Base-by-base conservation (phyloP, 768 basidiomycete genomes). In the Kwoniella sp. region DNA sequence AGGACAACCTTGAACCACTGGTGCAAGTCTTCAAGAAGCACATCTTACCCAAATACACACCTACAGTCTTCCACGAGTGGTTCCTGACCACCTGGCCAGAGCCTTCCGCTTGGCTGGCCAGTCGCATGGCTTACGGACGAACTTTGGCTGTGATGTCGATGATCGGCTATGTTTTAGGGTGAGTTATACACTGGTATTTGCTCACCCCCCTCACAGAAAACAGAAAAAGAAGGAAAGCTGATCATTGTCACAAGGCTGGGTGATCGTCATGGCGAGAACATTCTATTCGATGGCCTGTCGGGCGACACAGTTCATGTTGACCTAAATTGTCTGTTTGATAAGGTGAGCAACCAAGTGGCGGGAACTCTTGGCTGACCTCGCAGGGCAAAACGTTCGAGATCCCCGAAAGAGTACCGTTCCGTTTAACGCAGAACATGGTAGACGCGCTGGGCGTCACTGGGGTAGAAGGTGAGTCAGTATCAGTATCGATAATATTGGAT, bases 101-200 rank as follows among this genome's bases (percentile, higher is more conserved):
- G 72, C 96, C 96, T 0, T 89, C 90, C 0, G 90, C 91, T 0
- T 99, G 96, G 96, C 85, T 98, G 17, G 86, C 89, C 0, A 90
- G 90, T 77, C 87, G 95, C n/a, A 80, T 92, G 71, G 84, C 87
- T 0, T 99, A 94, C 76, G 88, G 86, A 3, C 85, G 95, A 48
- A 96, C 95, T 0, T 86, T 90, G 0, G 96, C 95, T 0, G 96
- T 98, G 59, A 98, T 96, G 89, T 96, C 91, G 0, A 98, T 99
- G 91, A 91, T 98, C 23, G 96, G 96, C 12, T 95, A 91, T 73
- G 93, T 99, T 48, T 84, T 98, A 13, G 95, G 95, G 93, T 95
- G 69, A 60, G 88, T 77, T n/a, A n/a, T n/a, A n/a, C n/a, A n/a
- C 1, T 52, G 65, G n/a, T 31, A 9, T 26, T 34, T n/a, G n/a